Base-by-base conservation (phyloP, 2,329 filamentous ascomycete species). In the Fusarium napiforme region DNA sequence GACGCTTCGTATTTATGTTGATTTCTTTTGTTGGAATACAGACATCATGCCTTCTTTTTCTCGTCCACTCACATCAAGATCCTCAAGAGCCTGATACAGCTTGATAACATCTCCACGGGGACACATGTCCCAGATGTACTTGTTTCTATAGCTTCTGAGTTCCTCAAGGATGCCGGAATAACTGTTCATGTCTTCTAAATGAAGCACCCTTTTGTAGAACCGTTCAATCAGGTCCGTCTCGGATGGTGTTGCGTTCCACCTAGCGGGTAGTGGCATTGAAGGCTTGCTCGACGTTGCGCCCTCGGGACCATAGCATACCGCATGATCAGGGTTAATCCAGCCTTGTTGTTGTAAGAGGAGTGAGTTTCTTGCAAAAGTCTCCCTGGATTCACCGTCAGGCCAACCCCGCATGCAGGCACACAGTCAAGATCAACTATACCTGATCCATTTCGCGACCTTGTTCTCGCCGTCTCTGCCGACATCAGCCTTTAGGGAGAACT, bases 1-100 rank as follows among this genome's bases (percentile, higher is more conserved):
- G 19, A 15, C 19, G 0, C 14, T 11, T 32, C 14, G 19, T 9
- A 4, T 28, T 15, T 15, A 1, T 28, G 2, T 11, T 3, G 28
- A 30, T 21, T 21, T 47, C 26, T 30, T 5, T 21, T 12, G 28
- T 2, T 0, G 18, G 19, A 49, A 49, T 49, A 49, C 28, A 16
- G 9, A 49, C 46, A 49, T n/a, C 46, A 49, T 16, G 2, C 1
- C 1, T 32, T 49, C 28, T 49, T 28, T n/a, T 2, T 49, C 46
- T n/a, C 7, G 26, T 14, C 19, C 46, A n/a, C 46, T 3, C 12
- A 49, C 46, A 5, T 49, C 46, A 32, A 49, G 46, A 2, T 49
- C 46, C n/a, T 49, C 46, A 32, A 30, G 28, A 30, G 28, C 28
- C 28, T 30, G 28, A 30, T 30, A 30, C 28, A 30, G 28, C 28